phyloP scores from a whole-genome alignment of 164 flowering plant genomes.

The Macadamia integrifolia region DNA sequence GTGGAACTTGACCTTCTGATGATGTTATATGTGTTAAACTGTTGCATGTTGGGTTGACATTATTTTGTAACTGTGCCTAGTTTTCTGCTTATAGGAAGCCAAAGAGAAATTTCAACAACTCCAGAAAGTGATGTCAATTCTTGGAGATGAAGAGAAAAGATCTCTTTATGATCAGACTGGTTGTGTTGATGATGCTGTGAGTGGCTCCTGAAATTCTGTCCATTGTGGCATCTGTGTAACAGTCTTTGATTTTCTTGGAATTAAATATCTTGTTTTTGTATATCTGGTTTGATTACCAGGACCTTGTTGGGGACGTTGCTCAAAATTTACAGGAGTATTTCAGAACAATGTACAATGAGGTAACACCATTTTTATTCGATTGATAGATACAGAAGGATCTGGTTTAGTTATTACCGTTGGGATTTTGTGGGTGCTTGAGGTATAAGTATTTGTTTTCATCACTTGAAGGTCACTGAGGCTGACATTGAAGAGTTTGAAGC shows the following conservation, averaged over 20 bases:
- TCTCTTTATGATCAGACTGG: slow-evolving; percentile 97
- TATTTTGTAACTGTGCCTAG: neutral
- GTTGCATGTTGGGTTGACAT: neutral
- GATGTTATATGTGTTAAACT: neutral
- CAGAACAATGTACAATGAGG: slow-evolving; percentile 83
- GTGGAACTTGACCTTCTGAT: slow-evolving; percentile 22
- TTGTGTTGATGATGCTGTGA: slow-evolving; percentile 91
- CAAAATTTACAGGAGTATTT: slow-evolving; percentile 66
- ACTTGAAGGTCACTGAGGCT: slow-evolving; percentile 77
- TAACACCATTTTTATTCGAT: slow-evolving; percentile 11
- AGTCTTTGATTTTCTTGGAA: neutral
- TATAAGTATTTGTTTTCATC: neutral
- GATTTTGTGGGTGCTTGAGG: neutral
- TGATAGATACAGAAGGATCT: neutral
- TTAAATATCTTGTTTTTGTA: neutral
- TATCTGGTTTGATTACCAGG: slow-evolving; percentile 36
- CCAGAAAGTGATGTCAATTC: slow-evolving; percentile 89
- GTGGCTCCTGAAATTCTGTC: slow-evolving; percentile 18
- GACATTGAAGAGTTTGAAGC: slow-evolving; percentile 97
- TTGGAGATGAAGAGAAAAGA: slow-evolving; percentile 93
- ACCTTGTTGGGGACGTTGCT: slow-evolving; percentile 67
- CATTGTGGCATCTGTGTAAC: neutral
- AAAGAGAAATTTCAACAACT: slow-evolving; percentile 95
- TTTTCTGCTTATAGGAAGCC: slow-evolving; percentile 53
- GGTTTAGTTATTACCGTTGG: too few relatives aligned